Evolutionary conservation across 352 stramenopile species (phyloP), one percentile per base, ranked within the genome.

Genomic region (Phytopythium delawarense): DNA sequence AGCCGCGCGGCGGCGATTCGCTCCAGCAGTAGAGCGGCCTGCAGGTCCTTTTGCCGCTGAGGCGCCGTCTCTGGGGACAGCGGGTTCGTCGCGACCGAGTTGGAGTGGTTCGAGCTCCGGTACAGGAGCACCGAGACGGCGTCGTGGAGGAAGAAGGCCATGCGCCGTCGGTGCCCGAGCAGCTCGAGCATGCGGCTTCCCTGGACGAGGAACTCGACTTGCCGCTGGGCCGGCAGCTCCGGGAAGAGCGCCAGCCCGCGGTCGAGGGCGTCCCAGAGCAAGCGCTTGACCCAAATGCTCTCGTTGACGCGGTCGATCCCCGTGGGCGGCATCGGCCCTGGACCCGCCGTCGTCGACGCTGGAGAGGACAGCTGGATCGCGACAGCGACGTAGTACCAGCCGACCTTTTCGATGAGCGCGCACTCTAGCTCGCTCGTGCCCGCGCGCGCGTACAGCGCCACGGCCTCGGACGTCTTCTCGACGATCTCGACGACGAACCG

Each of bases 121-220:
- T 44, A 62, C 13, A 84, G 53, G 46, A 92, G 62, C 7, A 89
- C 61, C 21, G 70, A 73, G 7, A 67, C 76, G 1, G 82, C 82
- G 70, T 95, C 87, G 30, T 92, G 82, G 9, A 95, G 71, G 54
- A 89, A 84, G 21, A 95, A 65, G 7, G 78, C 78, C 66, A 90
- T 86, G 49, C 77, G 79, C 15, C 79, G 75, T 11, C 76, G 66
- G 51, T 92, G 80, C 0, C 79, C 79, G 15, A 92, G 73, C 4
- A 60, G 64, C 46, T 92, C 83, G 9, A 95, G 65, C 75, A 93
- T 86, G 16, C 76, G 74, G 61, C 78, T 84, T 9, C 70, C 76
- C 21, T 89, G 74, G 28, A 89, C 59, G 20, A 91, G 62, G 59
- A 92, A 93, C 52, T 86, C 67, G 6, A 92, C 46, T 37, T 91